Evolutionary conservation across 176 grass and related monocot species (phyloP), one percentile per base, ranked within the genome.

Genomic region (Rhynchospora pubera): DNA sequence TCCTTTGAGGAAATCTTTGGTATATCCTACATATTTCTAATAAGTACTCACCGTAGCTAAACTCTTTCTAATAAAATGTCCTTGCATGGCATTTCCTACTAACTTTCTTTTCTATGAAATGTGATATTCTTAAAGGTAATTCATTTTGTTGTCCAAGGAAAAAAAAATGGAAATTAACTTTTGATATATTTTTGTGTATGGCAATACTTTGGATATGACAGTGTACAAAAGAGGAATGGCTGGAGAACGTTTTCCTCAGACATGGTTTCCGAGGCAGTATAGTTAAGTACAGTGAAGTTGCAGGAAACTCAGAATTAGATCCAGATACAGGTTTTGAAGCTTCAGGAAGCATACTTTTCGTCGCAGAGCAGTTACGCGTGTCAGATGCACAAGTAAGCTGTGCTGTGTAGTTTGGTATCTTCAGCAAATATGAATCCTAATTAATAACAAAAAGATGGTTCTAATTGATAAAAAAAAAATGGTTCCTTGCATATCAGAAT

Each of bases 381-480:
- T 97, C 95, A 89, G 95, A 97, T 91, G 81, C 87, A 45, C 92
- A 97, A 87, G 95, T 97, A 85, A 89, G n/a, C n/a, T 66, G 60
- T 48, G 23, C 57, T 12, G 9, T n/a, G 14, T 71, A 71, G 67
- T 71, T 23, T 45, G 67, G 59, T 28, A 63, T 6, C 23, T 55
- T 9, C 30, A 68, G 26, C 57, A 55, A 81, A 59, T 26, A 80
- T 42, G 14, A 14, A 7, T 61, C 76, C 45, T 13, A 28, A 86
- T n/a, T n/a, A n/a, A n/a, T n/a, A n/a, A n/a, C n/a, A n/a, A n/a
- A n/a, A n/a, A n/a, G n/a, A n/a, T n/a, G n/a, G n/a, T n/a, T n/a
- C n/a, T n/a, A n/a, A n/a, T n/a, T 81, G 30, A 13, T 51, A 82
- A 53, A 23, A 39, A 39, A 39, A 39, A 60, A 52, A 77, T 15